These are phyloP conservation scores for Cenchrus fungigraminus DNA, from an alignment of 176 grass and related monocot genomes.

Conservation along the genomic window DNA sequence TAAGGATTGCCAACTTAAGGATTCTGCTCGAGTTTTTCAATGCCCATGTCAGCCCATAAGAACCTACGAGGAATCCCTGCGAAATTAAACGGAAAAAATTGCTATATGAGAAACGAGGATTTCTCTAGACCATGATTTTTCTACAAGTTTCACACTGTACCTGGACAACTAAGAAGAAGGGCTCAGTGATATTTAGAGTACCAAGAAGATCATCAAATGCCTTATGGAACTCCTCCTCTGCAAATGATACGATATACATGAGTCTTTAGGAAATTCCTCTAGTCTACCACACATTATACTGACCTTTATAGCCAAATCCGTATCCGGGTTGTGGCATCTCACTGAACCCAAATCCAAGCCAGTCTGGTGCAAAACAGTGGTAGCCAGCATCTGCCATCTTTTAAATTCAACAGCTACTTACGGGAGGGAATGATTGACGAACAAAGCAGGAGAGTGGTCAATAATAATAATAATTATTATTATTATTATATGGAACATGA, in stretches of 20 bases:
- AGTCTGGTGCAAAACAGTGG: slow-evolving; percentile 92
- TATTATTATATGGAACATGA: slow-evolving; percentile 14
- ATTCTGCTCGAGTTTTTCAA: slow-evolving; percentile 82
- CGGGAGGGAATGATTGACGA: slow-evolving; percentile 28
- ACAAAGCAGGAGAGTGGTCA: slow-evolving; percentile 14
- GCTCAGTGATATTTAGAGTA: slow-evolving; percentile 66
- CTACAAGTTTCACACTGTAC: slow-evolving; percentile 41
- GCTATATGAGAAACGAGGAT: slow-evolving; percentile 8
- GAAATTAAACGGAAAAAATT: slow-evolving; percentile 37
- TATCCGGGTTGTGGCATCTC: slow-evolving; percentile 96
- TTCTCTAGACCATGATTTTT: slow-evolving; percentile 9
- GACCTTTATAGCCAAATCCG: slow-evolving; percentile 89
- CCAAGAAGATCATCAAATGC: slow-evolving; percentile 81
- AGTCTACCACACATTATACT: slow-evolving; percentile 30
- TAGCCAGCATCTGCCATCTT: slow-evolving; percentile 91
- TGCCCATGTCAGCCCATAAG: slow-evolving; percentile 97
- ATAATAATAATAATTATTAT: not conserved
- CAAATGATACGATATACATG: slow-evolving; percentile 35
- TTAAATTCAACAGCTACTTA: slow-evolving; percentile 50
- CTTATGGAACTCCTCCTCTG: slow-evolving; percentile 90
- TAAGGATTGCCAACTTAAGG: slow-evolving; percentile 84
- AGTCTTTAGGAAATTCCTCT: slow-evolving; percentile 24
- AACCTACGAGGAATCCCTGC: slow-evolving; percentile 95
- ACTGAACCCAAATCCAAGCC: slow-evolving; percentile 98
- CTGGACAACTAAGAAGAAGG: slow-evolving; percentile 94